A percentile compares a stretch with the other conserved stretches of the same genome.
phyloP scores from a whole-genome alignment of 2,329 filamentous ascomycete genomes.

The Aureobasidium leucospermi region DNA sequence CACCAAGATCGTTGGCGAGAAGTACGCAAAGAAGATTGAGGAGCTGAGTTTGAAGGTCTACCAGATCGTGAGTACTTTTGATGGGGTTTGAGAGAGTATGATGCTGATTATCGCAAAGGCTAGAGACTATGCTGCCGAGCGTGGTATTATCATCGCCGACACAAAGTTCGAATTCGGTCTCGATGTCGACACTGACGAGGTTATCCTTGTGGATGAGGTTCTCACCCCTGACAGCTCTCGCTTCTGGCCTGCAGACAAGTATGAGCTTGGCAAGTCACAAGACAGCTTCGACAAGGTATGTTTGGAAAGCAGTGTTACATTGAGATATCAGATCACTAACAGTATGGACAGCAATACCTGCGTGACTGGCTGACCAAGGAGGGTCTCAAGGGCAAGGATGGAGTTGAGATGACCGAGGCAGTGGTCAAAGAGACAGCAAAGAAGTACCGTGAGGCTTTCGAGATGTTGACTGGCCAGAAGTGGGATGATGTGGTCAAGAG shows the following conservation, averaged over 20 bases:
- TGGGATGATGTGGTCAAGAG: conserved; percentile 26
- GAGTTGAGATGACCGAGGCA: conserved; percentile 64
- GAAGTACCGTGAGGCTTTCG: conserved; percentile 71
- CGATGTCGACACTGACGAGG: conserved; percentile 51
- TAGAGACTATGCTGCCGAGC: conserved; percentile 54
- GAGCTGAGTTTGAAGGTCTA: conserved; percentile 59
- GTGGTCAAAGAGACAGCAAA: conserved; percentile 60
- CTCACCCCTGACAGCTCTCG: conserved; percentile 68
- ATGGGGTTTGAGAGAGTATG: background rate
- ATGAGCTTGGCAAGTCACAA: conserved; percentile 66
- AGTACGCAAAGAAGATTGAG: conserved; percentile 59
- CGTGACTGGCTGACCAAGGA: conserved; percentile 71
- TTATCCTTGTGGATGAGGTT: conserved; percentile 77
- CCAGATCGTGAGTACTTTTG: conserved; percentile 36
- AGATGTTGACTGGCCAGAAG: conserved; percentile 56
- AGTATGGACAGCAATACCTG: conserved; percentile 40
- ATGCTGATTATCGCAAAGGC: conserved; percentile 32
- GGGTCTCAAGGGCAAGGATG: conserved; percentile 68
- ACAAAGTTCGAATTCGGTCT: conserved; percentile 73
- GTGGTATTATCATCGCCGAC: conserved; percentile 70
- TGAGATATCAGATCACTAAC: conserved; percentile 2
- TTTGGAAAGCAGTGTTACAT: background rate
- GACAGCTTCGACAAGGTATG: conserved; percentile 72
- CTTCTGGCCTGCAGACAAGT: conserved; percentile 74
- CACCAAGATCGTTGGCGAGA: conserved; percentile 55